Conservation (phyloP, 2,329 filamentous ascomycete species). For the Fusarium sp. region DNA sequence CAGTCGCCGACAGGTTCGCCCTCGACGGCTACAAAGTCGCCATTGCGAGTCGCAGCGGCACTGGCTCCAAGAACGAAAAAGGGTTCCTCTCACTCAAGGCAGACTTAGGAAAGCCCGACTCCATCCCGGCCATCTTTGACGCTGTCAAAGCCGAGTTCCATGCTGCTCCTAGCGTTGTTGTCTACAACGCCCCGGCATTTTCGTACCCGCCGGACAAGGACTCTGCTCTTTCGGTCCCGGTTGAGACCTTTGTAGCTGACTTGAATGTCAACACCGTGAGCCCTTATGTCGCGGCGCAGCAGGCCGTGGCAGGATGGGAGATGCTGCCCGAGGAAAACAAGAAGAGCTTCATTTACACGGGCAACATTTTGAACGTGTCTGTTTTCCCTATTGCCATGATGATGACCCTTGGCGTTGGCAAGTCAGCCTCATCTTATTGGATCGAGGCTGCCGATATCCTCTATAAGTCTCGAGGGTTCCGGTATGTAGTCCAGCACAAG, state of each 20-base stretch:
- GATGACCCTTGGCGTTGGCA: slow-evolving; percentile 7
- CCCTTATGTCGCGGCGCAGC: slow-evolving; percentile 13
- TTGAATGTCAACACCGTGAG: slow-evolving; percentile 10
- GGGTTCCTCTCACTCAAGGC: background rate
- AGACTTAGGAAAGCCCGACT: background rate
- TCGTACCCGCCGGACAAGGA: background rate
- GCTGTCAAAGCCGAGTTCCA: background rate
- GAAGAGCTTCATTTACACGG: slow-evolving; percentile 6
- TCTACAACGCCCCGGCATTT: background rate
- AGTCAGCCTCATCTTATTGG: slow-evolving; percentile 4
- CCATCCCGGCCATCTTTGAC: background rate
- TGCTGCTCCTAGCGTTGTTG: background rate
- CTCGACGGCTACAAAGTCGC: background rate
- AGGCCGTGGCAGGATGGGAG: slow-evolving; percentile 5
- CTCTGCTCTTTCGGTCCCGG: background rate
- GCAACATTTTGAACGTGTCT: slow-evolving; percentile 4
- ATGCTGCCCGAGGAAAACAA: background rate
- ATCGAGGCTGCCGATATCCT: background rate
- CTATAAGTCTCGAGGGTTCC: slow-evolving; percentile 6
- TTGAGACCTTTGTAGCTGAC: background rate
- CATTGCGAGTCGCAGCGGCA: background rate
- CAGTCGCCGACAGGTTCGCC: background rate
- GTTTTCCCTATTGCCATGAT: background rate
- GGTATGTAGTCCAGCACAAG: background rate
- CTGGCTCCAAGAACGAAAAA: background rate